phyloP scores from a whole-genome alignment of 2,329 filamentous ascomycete species.

The Albophoma yamanashiensis region DNA sequence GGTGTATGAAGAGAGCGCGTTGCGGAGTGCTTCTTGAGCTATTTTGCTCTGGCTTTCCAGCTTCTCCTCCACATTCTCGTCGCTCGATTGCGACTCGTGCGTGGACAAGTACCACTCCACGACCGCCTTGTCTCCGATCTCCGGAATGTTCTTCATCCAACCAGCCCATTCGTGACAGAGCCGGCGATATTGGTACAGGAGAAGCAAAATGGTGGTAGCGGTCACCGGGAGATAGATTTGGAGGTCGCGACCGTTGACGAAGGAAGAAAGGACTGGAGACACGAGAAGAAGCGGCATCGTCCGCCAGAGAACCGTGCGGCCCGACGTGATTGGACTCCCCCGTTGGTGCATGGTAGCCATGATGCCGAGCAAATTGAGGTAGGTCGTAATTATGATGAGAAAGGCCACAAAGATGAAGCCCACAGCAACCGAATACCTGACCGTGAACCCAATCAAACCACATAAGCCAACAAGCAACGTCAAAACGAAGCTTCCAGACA shows the following conservation, averaged over 20 bases:
- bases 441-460: constrained; percentile 38
- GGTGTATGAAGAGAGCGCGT: constrained; percentile 19
- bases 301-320: constrained; percentile 41
- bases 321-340: constrained; percentile 44
- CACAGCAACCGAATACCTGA: constrained; percentile 26
- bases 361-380: constrained; percentile 45
- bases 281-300: constrained; percentile 46
- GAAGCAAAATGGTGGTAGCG: constrained; percentile 38
- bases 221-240: constrained; percentile 44
- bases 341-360: constrained; percentile 42
- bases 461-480: constrained; percentile 25
- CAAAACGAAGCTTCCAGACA: constrained; percentile 37
- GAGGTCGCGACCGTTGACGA: constrained; percentile 38
- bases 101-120: constrained; percentile 34
- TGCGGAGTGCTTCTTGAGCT: constrained; percentile 19
- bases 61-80: constrained; percentile 8
- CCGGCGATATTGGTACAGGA: constrained; percentile 41
- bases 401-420: constrained; percentile 51
- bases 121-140: constrained; percentile 36
- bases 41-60: constrained; percentile 4
- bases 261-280: constrained; percentile 45
- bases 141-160: constrained; percentile 41
- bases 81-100: constrained; percentile 3
- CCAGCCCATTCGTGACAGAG: constrained; percentile 47
- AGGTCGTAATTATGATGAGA: constrained; percentile 44